Percentiles rank a stretch among this genome's conserved stretches.
These are phyloP conservation scores for Bolboschoenus planiculmis DNA, from an alignment of 176 grass and related monocot genomes.

Conservation along the genomic window DNA sequence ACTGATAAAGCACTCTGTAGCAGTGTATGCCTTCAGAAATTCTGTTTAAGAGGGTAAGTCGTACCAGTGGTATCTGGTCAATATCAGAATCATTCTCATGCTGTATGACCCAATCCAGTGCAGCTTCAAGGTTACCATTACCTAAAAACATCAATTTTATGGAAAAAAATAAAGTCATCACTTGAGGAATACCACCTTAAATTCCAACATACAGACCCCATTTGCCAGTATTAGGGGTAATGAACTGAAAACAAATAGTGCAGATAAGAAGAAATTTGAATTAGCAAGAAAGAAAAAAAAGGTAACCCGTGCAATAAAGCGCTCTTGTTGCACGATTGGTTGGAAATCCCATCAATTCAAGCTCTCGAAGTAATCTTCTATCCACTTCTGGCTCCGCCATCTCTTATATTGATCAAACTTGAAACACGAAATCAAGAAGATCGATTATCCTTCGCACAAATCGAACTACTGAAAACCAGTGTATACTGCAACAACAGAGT, in stretches of 20 bases:
- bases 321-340: constrained; percentile 56
- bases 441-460: background rate
- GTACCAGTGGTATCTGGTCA: constrained; percentile 69
- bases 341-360: constrained; percentile 86
- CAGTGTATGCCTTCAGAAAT: background rate
- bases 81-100: constrained; percentile 88
- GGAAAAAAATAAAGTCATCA: constrained; percentile 3
- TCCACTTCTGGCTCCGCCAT: constrained; percentile 75
- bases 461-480: background rate
- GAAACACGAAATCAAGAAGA: background rate
- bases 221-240: background rate
- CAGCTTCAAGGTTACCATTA: constrained; percentile 64
- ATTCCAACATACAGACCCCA: background rate
- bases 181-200: background rate
- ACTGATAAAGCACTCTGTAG: background rate
- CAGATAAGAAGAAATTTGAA: background rate
- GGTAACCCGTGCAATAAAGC: constrained; percentile 73
- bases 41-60: background rate
- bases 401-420: constrained; percentile 17
- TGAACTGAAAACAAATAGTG: background rate
- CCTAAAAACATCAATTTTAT: constrained; percentile 36
- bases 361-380: constrained; percentile 59
- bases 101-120: constrained; percentile 70
- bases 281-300: background rate
- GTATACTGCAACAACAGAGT: background rate